These are phyloP conservation scores for Rubia occidens DNA, from an alignment of 305 asterid species.

Conservation along the genomic window DNA sequence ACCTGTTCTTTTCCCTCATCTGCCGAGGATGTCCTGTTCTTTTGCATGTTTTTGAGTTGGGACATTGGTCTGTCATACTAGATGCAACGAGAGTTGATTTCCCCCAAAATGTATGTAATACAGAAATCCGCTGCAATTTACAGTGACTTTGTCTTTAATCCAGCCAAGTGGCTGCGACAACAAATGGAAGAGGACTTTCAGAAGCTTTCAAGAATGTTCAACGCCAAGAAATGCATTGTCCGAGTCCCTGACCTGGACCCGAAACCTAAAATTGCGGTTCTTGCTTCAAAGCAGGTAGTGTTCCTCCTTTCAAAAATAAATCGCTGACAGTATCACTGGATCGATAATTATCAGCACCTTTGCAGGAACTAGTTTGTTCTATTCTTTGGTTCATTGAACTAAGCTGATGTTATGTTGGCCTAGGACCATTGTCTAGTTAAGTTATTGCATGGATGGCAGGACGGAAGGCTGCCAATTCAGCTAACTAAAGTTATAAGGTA, in stretches of 20 bases:
- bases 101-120: conserved; percentile 18
- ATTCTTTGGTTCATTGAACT: conserved; percentile 8
- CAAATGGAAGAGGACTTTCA: conserved; percentile 71
- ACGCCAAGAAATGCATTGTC: conserved; percentile 64
- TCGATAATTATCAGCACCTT: neutral
- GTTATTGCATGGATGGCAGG: conserved; percentile 87
- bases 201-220: conserved; percentile 49
- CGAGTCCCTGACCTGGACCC: conserved; percentile 68
- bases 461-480: conserved; percentile 68
- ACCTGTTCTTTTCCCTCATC: neutral
- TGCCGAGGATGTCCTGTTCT: neutral
- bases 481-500: conserved; percentile 74
- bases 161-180: conserved; percentile 65
- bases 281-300: conserved; percentile 83
- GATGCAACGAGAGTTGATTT: conserved; percentile 12
- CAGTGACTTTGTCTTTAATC: conserved; percentile 76
- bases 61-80: neutral
- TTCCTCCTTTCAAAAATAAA: neutral
- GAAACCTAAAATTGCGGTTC: conserved; percentile 60
- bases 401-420: conserved; percentile 14
- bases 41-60: neutral
- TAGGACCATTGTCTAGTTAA: conserved; percentile 94
- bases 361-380: conserved; percentile 1
- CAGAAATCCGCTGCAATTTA: conserved; percentile 28
- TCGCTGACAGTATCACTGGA: neutral